Percentiles rank a stretch among this genome's conserved stretches.
phyloP scores from a whole-genome alignment of 1,284 basidiomycete species.

The Sporisorium exsertum region DNA sequence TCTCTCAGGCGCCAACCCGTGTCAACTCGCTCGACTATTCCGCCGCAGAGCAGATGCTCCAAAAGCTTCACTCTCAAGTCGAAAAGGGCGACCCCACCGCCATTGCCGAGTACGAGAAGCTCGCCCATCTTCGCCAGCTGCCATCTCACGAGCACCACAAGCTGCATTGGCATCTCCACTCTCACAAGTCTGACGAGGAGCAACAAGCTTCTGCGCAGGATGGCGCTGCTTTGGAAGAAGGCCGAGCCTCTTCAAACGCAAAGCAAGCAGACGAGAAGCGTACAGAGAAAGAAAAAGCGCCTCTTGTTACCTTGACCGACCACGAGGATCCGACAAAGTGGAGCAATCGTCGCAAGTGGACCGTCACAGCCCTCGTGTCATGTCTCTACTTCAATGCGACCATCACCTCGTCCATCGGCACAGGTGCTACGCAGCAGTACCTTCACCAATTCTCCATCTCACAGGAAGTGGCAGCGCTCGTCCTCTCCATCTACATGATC shows the following conservation, averaged over 20 bases:
- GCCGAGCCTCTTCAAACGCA: neutral
- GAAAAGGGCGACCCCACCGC: conserved; percentile 37
- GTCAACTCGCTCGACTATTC: conserved; percentile 39
- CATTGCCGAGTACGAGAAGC: conserved; percentile 35
- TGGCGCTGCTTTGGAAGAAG: conserved; percentile 7
- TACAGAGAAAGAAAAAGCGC: conserved; percentile 7
- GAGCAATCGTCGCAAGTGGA: conserved; percentile 36
- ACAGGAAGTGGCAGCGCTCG: conserved; percentile 31
- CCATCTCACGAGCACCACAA: conserved; percentile 13
- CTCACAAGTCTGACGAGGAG: neutral
- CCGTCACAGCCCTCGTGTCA: conserved; percentile 36
- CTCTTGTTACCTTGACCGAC: conserved; percentile 27
- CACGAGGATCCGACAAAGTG: conserved; percentile 42
- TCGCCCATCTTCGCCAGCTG: conserved; percentile 27
- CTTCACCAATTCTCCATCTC: conserved; percentile 34
- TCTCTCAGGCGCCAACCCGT: conserved; percentile 26
- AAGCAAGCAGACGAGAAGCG: neutral
- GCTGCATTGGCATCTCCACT: conserved; percentile 13
- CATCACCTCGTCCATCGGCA: conserved; percentile 42
- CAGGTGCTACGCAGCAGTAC: conserved; percentile 39
- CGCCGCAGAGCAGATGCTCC: conserved; percentile 12
- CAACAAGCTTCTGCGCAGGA: neutral
- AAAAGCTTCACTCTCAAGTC: conserved; percentile 24
- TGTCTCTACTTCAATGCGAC: conserved; percentile 41
- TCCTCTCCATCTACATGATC: conserved; percentile 50